phyloP scores from a whole-genome alignment of 2,329 filamentous ascomycete species.

The Cryphonectria nitschkei region DNA sequence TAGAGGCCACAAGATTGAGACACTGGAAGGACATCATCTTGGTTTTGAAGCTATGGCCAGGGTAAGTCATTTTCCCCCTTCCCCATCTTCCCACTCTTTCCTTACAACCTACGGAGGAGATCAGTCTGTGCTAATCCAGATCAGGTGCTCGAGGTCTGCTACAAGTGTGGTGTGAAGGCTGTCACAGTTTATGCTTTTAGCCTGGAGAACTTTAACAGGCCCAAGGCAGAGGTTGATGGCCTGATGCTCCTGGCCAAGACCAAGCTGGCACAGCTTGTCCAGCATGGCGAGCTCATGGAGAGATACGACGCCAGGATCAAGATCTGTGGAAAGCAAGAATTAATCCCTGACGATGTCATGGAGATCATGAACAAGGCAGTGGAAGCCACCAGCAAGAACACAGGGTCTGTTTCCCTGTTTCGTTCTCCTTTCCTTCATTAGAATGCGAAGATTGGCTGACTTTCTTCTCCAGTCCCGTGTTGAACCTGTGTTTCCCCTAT shows the following conservation, averaged over 20 bases:
- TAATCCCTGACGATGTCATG: conserved; percentile 85
- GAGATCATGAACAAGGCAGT: conserved; percentile 86
- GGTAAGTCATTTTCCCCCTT: conserved; percentile 51
- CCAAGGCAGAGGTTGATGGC: conserved; percentile 93
- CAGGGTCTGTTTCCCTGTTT: conserved; percentile 56
- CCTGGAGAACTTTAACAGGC: conserved; percentile 98
- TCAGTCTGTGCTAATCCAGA: not conserved
- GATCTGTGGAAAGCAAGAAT: conserved; percentile 80
- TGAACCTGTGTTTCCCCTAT: conserved; percentile 98
- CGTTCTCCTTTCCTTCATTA: not conserved
- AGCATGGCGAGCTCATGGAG: conserved; percentile 91
- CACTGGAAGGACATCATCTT: conserved; percentile 91
- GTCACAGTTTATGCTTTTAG: conserved; percentile 98
- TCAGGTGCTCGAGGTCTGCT: conserved; percentile 94
- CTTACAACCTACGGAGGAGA: not conserved
- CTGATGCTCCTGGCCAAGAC: conserved; percentile 98
- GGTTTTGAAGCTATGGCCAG: conserved; percentile 93
- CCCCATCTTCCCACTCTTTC: not conserved
- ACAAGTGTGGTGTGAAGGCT: conserved; percentile 94
- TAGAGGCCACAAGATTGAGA: conserved; percentile 88
- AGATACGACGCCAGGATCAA: conserved; percentile 88
- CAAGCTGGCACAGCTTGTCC: conserved; percentile 87
- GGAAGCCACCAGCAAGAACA: conserved; percentile 85
- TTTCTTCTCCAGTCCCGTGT: conserved; percentile 48
- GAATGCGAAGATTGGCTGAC: conserved; percentile 24